Evolutionary conservation across 1,284 basidiomycete genomes (phyloP), one percentile per base, ranked within the genome.

Genomic region (Cryptococcus sp.): DNA sequence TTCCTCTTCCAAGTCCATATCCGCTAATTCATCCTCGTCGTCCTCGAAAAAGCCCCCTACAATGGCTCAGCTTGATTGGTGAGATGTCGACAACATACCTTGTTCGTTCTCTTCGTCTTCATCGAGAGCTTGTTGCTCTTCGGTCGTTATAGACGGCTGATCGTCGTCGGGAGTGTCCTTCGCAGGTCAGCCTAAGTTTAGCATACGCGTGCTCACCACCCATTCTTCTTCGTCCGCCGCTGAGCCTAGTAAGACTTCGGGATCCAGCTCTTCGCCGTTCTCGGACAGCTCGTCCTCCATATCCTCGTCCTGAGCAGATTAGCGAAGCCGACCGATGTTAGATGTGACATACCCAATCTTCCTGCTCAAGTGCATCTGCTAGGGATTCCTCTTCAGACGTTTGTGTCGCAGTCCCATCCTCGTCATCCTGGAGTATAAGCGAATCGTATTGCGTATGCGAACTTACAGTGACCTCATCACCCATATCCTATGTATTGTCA

Each of bases 1-100:
- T 6, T 68, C 74, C 15, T 68, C 73, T 22, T 70, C 74, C 39
- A 73, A 69, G 7, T 73, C 75, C 53, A 73, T 67, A 46, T 84
- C 85, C 45, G 85, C 84, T 8, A 84, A 84, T 54, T 83, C 77
- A 8, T 73, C 72, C 25, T 78, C 76, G 47, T 79, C 81, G 45
- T 77, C 77, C 29, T 77, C 72, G 54, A 71, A 69, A 16, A 74
- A 50, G 25, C 49, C 41, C 5, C 22, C 58, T 62, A 19, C 13
- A 17, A 41, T 23, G 10, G 5, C 19, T 52, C 23, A 51, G 47
- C 53, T 29, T 22, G 37, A 26, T 8, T 29, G 7, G 37, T 15
- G 6, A 17, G n/a, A 10, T 23, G 34, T 13, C 39, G 7, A 44
- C 26, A 2, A 57, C 56, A 11, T 46, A 64, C 57, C 62, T 48